Base-by-base conservation (phyloP, 176 grass and related monocot species). In the Avena atlantica region DNA sequence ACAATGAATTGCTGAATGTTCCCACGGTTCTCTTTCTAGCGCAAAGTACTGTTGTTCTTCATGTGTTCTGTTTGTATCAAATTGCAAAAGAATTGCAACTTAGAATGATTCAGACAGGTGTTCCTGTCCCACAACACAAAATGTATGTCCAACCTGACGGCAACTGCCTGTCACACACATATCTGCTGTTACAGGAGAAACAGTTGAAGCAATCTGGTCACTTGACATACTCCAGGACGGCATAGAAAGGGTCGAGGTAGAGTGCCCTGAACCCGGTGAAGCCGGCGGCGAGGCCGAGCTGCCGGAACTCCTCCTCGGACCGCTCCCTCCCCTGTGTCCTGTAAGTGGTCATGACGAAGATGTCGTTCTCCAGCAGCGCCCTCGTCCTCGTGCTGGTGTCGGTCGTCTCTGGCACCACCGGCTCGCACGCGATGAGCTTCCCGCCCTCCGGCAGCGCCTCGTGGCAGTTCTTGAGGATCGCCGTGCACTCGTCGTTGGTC, bases 311-410 rank as follows among this genome's bases (percentile, higher is more conserved):
- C 4, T 98, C 86, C 78, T 98, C 86, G 0, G 93, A 92, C 16
- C 96, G 86, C 8, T 90, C 88, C 68, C 86, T 87, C 12, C 96
- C 92, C 75, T 88, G 91, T 0, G 92, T 95, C 48, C 90, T 62
- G 82, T 98, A 95, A 69, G 88, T 98, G 51, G 93, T 61, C 96
- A 98, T 98, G 81, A 98, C 93, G 19, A 94, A 98, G 83, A 98
- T 94, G 90, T 98, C 93, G 6, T 89, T 89, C 81, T 92, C 92
- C 10, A 98, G 86, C 70, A 98, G 86, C 4, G 92, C 96, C 79
- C 88, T 89, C 23, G 93, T 98, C 86, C 96, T 94, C 59, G 24
- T 78, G 81, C 88, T 92, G 27, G 1, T 48, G 88, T 94, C 90
- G 1, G 92, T 92, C 65, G 76, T 70, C 75, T 94, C 92, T 37